Percentiles rank a stretch among this genome's conserved stretches.
These are phyloP conservation scores for Dipteronia sinensis DNA, from an alignment of 345 rosid genomes.

Conservation along the genomic window DNA sequence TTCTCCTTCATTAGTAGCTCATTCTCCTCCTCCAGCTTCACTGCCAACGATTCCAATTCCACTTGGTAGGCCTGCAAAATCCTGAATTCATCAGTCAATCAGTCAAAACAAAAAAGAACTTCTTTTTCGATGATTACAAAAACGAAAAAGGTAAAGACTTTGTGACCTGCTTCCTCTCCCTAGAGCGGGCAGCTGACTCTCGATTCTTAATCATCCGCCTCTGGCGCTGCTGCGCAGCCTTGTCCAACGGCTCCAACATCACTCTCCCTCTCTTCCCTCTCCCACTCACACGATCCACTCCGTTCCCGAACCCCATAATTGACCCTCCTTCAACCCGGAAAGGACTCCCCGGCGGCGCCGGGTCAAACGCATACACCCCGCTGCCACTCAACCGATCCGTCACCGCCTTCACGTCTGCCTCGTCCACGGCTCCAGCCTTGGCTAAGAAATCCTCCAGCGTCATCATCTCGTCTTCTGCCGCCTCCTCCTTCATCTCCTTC, in stretches of 20 bases:
- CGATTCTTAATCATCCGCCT: slow-evolving; percentile 98
- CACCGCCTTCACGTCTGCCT: slow-evolving; percentile 32
- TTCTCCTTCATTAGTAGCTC: slow-evolving; percentile 70
- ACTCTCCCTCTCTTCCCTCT: slow-evolving; percentile 76
- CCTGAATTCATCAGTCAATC: slow-evolving; percentile 3
- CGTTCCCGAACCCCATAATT: slow-evolving; percentile 53
- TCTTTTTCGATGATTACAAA: too few relatives aligned
- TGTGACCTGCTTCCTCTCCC: slow-evolving; percentile 89
- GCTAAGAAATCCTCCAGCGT: slow-evolving; percentile 93
- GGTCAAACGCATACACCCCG: slow-evolving; percentile 54
- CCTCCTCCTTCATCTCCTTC: slow-evolving; percentile 71
- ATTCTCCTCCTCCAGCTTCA: slow-evolving; percentile 76
- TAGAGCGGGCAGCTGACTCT: slow-evolving; percentile 94
- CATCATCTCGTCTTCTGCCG: slow-evolving; percentile 65
- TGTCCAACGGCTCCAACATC: slow-evolving; percentile 75
- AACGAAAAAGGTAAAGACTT: neutral
- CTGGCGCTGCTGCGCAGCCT: slow-evolving; percentile 89
- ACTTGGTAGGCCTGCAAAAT: slow-evolving; percentile 76
- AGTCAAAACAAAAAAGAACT: neutral
- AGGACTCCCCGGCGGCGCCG: slow-evolving; percentile 36
- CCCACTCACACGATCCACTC: slow-evolving; percentile 39
- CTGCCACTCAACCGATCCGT: slow-evolving; percentile 53
- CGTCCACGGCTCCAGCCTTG: slow-evolving; percentile 56
- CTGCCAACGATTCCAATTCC: slow-evolving; percentile 77
- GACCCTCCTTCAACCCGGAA: slow-evolving; percentile 66